These are phyloP conservation scores for grape (Vitis vinifera) DNA, from an alignment of 164 flowering plant genomes.

Conservation along the genomic window DNA sequence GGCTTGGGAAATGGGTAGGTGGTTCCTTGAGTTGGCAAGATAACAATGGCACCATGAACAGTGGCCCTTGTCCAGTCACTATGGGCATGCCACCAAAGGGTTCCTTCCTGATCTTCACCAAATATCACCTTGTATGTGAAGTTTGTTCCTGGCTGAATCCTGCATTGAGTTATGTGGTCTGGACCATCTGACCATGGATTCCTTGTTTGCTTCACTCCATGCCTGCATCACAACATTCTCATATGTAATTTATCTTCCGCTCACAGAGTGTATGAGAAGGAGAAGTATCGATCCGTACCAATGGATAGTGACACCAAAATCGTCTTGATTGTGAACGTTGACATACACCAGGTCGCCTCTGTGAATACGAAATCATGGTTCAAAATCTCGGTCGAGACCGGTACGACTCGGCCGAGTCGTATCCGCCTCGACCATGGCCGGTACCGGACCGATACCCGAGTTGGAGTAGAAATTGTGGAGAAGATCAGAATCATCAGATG, in stretches of 20 bases:
- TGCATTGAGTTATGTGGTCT: slow-evolving; percentile 40
- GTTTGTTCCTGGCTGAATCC: slow-evolving; percentile 29
- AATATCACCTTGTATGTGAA: slow-evolving; percentile 27
- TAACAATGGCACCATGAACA: slow-evolving; percentile 43
- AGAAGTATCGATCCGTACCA: slow-evolving; percentile 8
- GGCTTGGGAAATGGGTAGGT: slow-evolving; percentile 44
- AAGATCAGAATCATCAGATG: too few species aligned
- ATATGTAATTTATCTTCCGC: too few species aligned
- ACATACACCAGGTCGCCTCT: slow-evolving; percentile 17
- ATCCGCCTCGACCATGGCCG: too few species aligned
- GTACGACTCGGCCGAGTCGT: too few species aligned
- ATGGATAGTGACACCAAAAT: slow-evolving; percentile 15
- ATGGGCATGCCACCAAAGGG: slow-evolving; percentile 58
- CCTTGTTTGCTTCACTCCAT: slow-evolving; percentile 49
- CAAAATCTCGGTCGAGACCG: too few species aligned
- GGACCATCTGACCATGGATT: slow-evolving; percentile 55
- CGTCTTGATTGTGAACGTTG: slow-evolving; percentile 11
- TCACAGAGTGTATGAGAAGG: too few species aligned
- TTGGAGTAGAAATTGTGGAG: too few species aligned
- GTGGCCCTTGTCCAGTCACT: slow-evolving; percentile 50
- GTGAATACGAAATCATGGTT: background rate
- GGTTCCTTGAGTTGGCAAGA: slow-evolving; percentile 23
- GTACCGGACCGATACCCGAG: too few species aligned
- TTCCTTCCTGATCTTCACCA: slow-evolving; percentile 32
- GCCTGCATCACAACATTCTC: slow-evolving; percentile 35